Conservation (phyloP, 441 rosid genomes). For the Populus hybrid region DNA sequence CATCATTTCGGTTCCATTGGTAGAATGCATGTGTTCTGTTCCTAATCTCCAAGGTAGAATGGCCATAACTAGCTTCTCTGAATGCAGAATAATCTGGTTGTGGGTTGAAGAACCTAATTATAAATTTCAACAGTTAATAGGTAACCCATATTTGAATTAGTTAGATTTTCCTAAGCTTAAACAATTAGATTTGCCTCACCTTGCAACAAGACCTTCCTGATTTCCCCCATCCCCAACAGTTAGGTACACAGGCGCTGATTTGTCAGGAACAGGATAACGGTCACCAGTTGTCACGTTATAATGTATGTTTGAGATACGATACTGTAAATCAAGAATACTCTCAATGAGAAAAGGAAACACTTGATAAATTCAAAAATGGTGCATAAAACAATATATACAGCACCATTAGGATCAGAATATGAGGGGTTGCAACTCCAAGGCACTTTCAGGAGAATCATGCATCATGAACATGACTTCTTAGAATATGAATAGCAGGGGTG, state of each 20-base stretch:
- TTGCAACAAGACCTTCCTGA: conserved; percentile 82
- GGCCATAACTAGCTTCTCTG: conserved; percentile 75
- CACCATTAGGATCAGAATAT: not conserved
- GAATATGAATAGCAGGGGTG: not conserved
- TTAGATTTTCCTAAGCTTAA: not conserved
- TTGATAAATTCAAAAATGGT: not conserved
- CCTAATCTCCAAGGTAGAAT: conserved; percentile 49
- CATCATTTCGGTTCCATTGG: conserved; percentile 68
- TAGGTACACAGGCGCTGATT: conserved; percentile 72
- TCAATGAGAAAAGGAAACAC: conserved; percentile 7
- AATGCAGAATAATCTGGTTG: conserved; percentile 75
- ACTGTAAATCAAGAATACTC: conserved; percentile 32
- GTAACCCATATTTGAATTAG: not conserved
- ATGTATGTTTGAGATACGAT: conserved; percentile 66
- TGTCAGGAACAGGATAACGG: conserved; percentile 58
- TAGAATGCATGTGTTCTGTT: conserved; percentile 61
- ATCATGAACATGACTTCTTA: not conserved
- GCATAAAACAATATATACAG: not conserved
- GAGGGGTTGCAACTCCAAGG: conserved; percentile 7
- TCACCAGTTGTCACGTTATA: conserved; percentile 66
- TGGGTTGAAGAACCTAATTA: conserved; percentile 49
- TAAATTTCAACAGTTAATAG: conserved; percentile 1
- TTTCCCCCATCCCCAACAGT: conserved; percentile 92
- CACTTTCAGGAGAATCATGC: not conserved
- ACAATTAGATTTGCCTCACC: conserved; percentile 32